Percentiles rank a stretch among this genome's conserved stretches.
Conservation (phyloP, 1,139 yeast species). For the Saccharomyces hybrid region DNA sequence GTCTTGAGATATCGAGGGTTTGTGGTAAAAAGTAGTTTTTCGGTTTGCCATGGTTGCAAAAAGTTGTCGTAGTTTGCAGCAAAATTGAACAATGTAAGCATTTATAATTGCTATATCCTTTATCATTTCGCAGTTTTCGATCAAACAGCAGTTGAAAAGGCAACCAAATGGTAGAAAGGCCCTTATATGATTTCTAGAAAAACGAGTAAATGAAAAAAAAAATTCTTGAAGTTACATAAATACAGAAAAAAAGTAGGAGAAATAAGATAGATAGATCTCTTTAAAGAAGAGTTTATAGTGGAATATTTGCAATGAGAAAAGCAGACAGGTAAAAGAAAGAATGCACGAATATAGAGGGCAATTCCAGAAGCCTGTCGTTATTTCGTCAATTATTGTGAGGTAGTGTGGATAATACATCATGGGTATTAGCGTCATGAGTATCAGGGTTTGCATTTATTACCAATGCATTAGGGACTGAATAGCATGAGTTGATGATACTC, state of each 20-base stretch:
- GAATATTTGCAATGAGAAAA: slow-evolving; percentile 1
- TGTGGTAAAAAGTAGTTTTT: too few relatives aligned
- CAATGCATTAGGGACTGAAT: not conserved
- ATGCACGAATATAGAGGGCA: not conserved
- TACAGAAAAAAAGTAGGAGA: not conserved
- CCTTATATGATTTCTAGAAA: too few relatives aligned
- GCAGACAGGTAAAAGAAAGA: not conserved
- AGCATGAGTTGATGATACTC: not conserved
- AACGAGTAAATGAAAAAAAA: too few relatives aligned
- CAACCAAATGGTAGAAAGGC: too few relatives aligned
- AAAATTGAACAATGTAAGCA: too few relatives aligned
- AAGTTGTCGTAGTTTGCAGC: too few relatives aligned
- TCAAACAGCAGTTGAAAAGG: not conserved
- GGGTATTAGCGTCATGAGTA: not conserved
- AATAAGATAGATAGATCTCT: not conserved
- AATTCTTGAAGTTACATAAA: not conserved
- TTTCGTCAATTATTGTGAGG: not conserved
- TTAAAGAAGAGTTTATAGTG: not conserved
- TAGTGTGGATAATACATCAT: not conserved
- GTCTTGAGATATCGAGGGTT: too few relatives aligned
- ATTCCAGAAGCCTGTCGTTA: not conserved
- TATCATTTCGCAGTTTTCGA: not conserved
- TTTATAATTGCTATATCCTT: too few relatives aligned
- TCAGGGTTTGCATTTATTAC: not conserved
- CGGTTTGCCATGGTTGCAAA: too few relatives aligned